Conservation (phyloP, 257 asterid species). For the Solanum boliviense region DNA sequence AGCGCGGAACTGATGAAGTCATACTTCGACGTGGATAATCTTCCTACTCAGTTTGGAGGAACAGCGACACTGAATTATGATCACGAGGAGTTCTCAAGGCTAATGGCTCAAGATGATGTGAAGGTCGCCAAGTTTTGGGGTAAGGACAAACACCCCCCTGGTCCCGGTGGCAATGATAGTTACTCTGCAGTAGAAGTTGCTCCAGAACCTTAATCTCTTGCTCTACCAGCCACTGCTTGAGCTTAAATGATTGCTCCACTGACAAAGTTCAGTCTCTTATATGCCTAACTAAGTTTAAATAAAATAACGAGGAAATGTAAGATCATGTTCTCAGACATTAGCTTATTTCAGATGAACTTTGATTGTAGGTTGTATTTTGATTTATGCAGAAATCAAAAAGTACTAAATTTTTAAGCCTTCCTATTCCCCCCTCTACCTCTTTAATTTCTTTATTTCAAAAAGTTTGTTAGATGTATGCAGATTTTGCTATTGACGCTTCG, state of each 20-base stretch:
- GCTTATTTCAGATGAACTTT: background rate
- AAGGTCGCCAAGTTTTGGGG: slow-evolving; percentile 73
- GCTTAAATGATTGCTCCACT: background rate
- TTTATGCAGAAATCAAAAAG: background rate
- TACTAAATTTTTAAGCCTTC: background rate
- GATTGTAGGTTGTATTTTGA: background rate
- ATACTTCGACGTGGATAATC: slow-evolving; percentile 73
- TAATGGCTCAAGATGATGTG: slow-evolving; percentile 72
- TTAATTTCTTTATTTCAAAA: background rate
- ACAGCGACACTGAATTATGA: slow-evolving; percentile 70
- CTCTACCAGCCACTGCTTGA: slow-evolving; percentile 19
- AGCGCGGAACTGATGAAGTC: slow-evolving; percentile 80
- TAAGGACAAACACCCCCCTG: slow-evolving; percentile 29
- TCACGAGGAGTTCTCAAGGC: slow-evolving; percentile 81
- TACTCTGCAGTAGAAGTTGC: slow-evolving; percentile 55
- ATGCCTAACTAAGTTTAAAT: background rate
- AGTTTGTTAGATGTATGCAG: background rate
- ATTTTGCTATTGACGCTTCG: background rate
- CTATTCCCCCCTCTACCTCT: background rate
- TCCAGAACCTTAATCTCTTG: slow-evolving; percentile 43
- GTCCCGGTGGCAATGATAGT: slow-evolving; percentile 3
- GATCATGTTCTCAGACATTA: background rate
- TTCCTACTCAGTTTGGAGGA: slow-evolving; percentile 91
- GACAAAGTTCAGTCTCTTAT: background rate
- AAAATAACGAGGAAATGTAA: background rate